Conservation (phyloP, 1,284 basidiomycete genomes). For the Cryptococcus floricola region DNA sequence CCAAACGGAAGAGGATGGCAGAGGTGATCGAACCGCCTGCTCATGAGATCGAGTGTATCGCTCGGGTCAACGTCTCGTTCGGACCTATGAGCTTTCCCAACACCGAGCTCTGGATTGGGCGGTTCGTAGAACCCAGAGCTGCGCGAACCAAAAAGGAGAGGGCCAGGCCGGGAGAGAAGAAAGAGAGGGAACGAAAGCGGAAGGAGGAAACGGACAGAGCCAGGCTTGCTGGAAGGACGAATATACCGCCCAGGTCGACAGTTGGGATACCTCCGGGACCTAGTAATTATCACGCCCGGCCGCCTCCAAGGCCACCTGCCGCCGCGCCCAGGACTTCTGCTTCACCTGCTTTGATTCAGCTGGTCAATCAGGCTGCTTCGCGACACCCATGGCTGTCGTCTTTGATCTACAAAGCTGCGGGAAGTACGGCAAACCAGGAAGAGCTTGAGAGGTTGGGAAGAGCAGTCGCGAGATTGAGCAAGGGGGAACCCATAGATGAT, state of each 20-base stretch:
- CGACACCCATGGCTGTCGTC: slow-evolving; percentile 40
- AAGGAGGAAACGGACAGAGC: slow-evolving; percentile 2
- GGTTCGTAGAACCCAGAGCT: slow-evolving; percentile 38
- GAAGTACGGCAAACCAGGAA: slow-evolving; percentile 39
- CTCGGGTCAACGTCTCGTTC: slow-evolving; percentile 34
- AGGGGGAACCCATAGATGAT: slow-evolving; percentile 29
- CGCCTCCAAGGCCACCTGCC: not conserved
- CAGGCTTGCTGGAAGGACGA: not conserved
- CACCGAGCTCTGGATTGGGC: slow-evolving; percentile 44
- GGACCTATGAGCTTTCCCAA: slow-evolving; percentile 41
- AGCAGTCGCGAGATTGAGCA: slow-evolving; percentile 34
- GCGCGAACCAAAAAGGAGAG: slow-evolving; percentile 2
- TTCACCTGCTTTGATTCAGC: slow-evolving; percentile 32
- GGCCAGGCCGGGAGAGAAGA: slow-evolving; percentile 6
- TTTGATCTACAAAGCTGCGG: slow-evolving; percentile 46
- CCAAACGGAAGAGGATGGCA: slow-evolving; percentile 4
- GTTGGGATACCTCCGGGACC: not conserved
- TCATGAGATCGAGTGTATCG: slow-evolving; percentile 46
- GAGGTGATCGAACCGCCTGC: slow-evolving; percentile 31
- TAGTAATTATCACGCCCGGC: not conserved
- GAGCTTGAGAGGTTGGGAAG: slow-evolving; percentile 42
- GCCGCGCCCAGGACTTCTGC: slow-evolving; percentile 4
- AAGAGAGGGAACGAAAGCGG: slow-evolving; percentile 7
- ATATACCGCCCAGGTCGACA: not conserved
- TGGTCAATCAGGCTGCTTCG: slow-evolving; percentile 42